Percentiles rank a stretch among this genome's conserved stretches.
Conservation (phyloP, 2,329 filamentous ascomycete species). For the Aspergillus clavatus region DNA sequence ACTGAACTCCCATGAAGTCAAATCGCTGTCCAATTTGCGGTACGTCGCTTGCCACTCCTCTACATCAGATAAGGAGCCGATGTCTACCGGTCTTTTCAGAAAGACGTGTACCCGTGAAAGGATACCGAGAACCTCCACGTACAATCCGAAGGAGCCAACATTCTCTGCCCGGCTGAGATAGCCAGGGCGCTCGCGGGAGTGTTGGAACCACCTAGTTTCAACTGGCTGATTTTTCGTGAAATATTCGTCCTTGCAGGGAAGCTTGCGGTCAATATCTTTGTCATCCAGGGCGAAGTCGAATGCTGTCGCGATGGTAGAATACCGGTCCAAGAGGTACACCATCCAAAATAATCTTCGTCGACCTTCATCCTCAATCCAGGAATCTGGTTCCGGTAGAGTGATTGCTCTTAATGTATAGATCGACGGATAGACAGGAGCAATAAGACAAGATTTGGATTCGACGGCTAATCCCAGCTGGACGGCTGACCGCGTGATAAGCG, state of each 20-base stretch:
- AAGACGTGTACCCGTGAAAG: conserved; percentile 84
- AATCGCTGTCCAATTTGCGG: conserved; percentile 72
- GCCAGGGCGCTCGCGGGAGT: conserved; percentile 52
- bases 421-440: conserved; percentile 73
- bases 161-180: conserved; percentile 71
- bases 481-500: conserved; percentile 80
- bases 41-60: conserved; percentile 87
- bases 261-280: conserved; percentile 78
- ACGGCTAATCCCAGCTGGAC: conserved; percentile 83
- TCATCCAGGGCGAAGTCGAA: conserved; percentile 89
- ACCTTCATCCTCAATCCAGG: conserved; percentile 87
- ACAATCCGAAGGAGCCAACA: conserved; percentile 81
- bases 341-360: conserved; percentile 86
- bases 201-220: conserved; percentile 74
- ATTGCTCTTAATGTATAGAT: conserved; percentile 87
- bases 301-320: conserved; percentile 83
- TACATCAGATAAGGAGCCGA: conserved; percentile 75
- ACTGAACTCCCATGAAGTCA: conserved; percentile 78
- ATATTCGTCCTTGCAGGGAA: conserved; percentile 82
- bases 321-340: conserved; percentile 84
- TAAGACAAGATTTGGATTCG: conserved; percentile 72
- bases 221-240: conserved; percentile 80
- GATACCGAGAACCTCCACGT: conserved; percentile 84
- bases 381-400: conserved; percentile 73
- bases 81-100: conserved; percentile 82